A percentile compares a stretch with the other conserved stretches of the same genome.
Conservation (phyloP, 2,329 filamentous ascomycete genomes). For the Dactylonectria macrodidyma region DNA sequence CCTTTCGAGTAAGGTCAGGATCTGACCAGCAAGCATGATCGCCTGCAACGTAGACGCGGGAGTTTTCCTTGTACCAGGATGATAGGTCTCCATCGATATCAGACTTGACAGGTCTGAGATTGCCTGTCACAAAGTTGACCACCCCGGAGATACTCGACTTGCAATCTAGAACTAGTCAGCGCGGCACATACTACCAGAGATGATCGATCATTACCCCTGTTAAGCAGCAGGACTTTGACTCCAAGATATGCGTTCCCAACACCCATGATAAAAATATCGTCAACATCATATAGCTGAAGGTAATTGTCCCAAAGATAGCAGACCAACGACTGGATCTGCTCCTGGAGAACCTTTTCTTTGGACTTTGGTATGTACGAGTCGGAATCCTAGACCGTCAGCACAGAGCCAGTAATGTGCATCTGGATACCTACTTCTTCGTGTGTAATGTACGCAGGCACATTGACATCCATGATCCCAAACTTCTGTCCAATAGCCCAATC, state of each 20-base stretch:
- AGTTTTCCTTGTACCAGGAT: conserved; percentile 88
- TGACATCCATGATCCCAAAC: conserved; percentile 92
- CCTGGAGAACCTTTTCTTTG: conserved; percentile 65
- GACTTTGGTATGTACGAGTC: conserved; percentile 63
- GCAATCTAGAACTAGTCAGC: conserved; percentile 63
- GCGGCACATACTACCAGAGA: neutral
- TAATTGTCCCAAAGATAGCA: conserved; percentile 98
- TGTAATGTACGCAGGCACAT: conserved; percentile 85
- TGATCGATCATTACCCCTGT: conserved; percentile 70
- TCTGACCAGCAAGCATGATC: conserved; percentile 84
- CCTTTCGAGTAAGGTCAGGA: conserved; percentile 71
- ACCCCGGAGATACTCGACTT: conserved; percentile 79
- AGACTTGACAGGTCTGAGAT: conserved; percentile 83
- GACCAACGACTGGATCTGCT: conserved; percentile 80
- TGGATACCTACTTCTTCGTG: conserved; percentile 67
- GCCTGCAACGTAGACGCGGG: conserved; percentile 82
- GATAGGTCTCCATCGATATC: conserved; percentile 82
- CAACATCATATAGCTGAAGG: conserved; percentile 80
- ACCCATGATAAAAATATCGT: conserved; percentile 87
- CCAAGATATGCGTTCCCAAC: conserved; percentile 91
- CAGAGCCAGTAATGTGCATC: neutral
- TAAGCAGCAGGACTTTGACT: conserved; percentile 84
- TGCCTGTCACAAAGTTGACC: conserved; percentile 85
- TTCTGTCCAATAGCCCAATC: conserved; percentile 84
- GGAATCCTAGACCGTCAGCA: conserved; percentile 57